phyloP scores from a whole-genome alignment of 441 rosid genomes.

The Adansonia rubrostipa region DNA sequence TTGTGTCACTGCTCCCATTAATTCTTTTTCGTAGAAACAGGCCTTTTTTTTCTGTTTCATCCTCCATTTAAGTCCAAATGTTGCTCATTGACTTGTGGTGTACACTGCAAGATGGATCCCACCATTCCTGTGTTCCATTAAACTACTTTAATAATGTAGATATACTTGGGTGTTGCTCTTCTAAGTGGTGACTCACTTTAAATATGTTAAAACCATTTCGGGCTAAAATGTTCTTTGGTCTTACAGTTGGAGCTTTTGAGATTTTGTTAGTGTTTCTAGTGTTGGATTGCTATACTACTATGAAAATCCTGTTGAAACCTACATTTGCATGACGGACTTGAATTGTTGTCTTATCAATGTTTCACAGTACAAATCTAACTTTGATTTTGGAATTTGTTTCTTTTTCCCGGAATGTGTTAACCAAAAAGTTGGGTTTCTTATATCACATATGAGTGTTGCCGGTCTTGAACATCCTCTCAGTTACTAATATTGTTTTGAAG shows the following conservation, averaged over 20 bases:
- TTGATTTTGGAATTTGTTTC: neutral
- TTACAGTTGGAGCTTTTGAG: neutral
- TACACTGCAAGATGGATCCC: slow-evolving; percentile 9
- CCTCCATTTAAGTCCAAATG: neutral
- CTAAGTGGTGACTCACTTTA: neutral
- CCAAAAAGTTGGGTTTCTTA: slow-evolving; percentile 5
- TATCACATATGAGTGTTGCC: neutral
- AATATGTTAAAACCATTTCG: neutral
- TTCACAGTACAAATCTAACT: neutral
- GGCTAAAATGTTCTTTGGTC: slow-evolving; percentile 1
- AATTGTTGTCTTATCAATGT: neutral
- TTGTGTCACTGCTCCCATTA: slow-evolving; percentile 3
- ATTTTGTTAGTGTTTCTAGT: neutral
- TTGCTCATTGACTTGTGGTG: slow-evolving; percentile 3
- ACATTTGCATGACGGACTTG: neutral
- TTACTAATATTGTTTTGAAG: neutral
- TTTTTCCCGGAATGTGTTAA: neutral
- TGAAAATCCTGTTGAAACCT: neutral
- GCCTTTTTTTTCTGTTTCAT: slow-evolving; percentile 1
- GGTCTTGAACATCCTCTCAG: neutral
- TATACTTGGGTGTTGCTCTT: neutral
- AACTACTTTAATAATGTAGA: neutral
- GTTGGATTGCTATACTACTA: neutral
- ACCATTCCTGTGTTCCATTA: neutral
- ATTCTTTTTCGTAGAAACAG: neutral